Evolutionary conservation across 1,284 basidiomycete species (phyloP), one percentile per base, ranked within the genome.

Genomic region (Bondarzewia mesenterica): DNA sequence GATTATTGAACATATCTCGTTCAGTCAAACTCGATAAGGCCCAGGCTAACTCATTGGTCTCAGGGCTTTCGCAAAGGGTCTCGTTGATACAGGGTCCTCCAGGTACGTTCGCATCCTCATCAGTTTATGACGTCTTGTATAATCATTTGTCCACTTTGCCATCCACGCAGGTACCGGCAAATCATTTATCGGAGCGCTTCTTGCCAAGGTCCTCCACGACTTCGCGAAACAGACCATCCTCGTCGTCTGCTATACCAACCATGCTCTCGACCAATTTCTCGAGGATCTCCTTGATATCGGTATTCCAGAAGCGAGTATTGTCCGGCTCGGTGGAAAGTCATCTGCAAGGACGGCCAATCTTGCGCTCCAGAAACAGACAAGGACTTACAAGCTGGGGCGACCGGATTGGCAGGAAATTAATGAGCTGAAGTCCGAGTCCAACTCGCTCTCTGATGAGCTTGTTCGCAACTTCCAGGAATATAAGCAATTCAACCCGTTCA

Each of bases 241-340:
- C 7, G 78, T 84, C 4, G 75, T 80, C 18, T 82, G 80, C 54
- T 84, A 74, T 50, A 84, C 82, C 1, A 84, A 84, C 50, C 82
- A 84, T 51, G 80, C 82, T 0, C 69, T 83, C 0, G 80, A 84
- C 52, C 76, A 82, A 50, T 79, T 84, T 47, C 64, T 83, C 2
- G 74, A 77, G 48, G 74, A 78, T 48, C 65, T 84, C 0, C 54
- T 84, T 5, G 68, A 75, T 39, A 77, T 79, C 20, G 78, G 77
- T 2, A 80, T 84, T 8, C 74, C 80, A 0, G 37, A 51, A 1
- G 7, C 45, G 0, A 62, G 53, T 32, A 72, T 83, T 48, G 70
- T 75, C 25, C 70, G 80, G 0, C 61, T 84, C 0, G 80, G 80
- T 5, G 71, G 78, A 1, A 78, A 80, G 53, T 69, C 71, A 0